Conservation (phyloP, 164 flowering plant genomes). For the Berberis vulgaris region DNA sequence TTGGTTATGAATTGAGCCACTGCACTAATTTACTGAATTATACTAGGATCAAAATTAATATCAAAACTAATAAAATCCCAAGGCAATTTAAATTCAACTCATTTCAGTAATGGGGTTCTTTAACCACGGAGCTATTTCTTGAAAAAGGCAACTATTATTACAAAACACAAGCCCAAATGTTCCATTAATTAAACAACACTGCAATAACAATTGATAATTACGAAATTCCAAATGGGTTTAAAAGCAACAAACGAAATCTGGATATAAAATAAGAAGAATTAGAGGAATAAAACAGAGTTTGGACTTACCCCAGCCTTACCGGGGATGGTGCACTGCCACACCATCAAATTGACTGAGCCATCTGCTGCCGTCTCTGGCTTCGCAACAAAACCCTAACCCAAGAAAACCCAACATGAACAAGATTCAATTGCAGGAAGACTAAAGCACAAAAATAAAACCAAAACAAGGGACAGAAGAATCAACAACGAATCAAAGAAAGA, state of each 20-base stretch:
- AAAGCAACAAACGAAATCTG: background rate
- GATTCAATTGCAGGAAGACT: background rate
- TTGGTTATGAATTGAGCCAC: too few relatives aligned
- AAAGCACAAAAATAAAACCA: background rate
- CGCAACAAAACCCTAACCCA: conserved; percentile 71
- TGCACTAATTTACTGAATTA: too few relatives aligned
- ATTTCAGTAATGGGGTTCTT: too few relatives aligned
- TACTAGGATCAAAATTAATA: too few relatives aligned
- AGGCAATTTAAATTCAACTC: too few relatives aligned
- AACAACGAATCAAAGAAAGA: background rate
- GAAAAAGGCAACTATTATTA: too few relatives aligned
- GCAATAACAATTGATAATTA: background rate
- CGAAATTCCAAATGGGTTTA: background rate
- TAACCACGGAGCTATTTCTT: too few relatives aligned
- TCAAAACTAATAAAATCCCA: too few relatives aligned
- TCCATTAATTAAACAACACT: background rate
- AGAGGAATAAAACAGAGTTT: background rate
- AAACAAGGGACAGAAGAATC: background rate
- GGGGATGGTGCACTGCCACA: conserved; percentile 84
- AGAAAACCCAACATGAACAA: background rate
- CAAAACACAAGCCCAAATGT: too few relatives aligned
- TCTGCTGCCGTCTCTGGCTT: conserved; percentile 68
- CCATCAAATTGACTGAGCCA: conserved; percentile 75
- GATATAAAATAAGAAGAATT: background rate
- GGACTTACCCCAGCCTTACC: conserved; percentile 60